Evolutionary conservation across 441 rosid genomes (phyloP).

Genomic region (Gossypium davidsonii): DNA sequence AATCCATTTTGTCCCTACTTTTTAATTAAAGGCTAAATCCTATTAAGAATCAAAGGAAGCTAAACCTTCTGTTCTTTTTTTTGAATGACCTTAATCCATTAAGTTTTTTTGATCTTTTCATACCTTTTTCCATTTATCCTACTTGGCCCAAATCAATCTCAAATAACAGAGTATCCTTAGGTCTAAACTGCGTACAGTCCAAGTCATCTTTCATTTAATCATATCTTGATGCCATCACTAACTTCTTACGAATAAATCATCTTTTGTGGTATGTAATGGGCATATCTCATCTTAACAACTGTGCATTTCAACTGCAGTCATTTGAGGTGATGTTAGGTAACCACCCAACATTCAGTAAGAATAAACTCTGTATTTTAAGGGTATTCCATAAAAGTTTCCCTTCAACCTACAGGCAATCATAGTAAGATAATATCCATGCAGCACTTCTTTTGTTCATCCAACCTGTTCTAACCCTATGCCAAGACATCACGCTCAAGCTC

Average conservation of each 20-base stretch:
- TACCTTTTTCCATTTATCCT: neutral
- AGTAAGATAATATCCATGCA: neutral
- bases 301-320: neutral
- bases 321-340: neutral
- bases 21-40: neutral
- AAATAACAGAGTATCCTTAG: neutral
- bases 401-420: neutral
- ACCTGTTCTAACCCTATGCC: neutral
- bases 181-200: neutral
- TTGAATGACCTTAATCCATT: neutral
- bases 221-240: neutral
- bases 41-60: constrained; percentile 1
- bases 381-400: neutral
- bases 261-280: neutral
- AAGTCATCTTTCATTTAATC: neutral
- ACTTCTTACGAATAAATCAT: neutral
- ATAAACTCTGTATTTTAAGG: neutral
- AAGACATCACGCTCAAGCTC: neutral
- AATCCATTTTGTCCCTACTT: neutral
- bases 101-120: neutral
- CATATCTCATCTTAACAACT: neutral
- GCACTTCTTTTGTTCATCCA: neutral
- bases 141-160: constrained; percentile 2
- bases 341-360: neutral
- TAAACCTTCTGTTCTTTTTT: neutral